These are phyloP conservation scores for Cercospora sesami DNA, from an alignment of 2,329 filamentous ascomycete genomes.

Conservation along the genomic window DNA sequence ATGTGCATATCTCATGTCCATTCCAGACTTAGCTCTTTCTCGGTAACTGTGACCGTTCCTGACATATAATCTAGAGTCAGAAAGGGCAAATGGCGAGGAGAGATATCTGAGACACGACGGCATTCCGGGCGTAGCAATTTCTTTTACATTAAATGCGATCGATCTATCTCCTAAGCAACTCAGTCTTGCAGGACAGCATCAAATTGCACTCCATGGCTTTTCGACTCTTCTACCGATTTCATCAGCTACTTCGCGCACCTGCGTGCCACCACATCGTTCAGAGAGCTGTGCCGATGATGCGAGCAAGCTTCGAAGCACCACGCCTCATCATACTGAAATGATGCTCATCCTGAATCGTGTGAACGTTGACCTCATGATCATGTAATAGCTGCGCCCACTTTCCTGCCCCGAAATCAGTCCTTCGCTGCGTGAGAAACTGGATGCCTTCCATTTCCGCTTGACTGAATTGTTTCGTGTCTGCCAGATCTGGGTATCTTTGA, in stretches of 20 bases:
- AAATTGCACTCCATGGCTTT: not conserved
- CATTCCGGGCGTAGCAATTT: not conserved
- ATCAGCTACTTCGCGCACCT: not conserved
- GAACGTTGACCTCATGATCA: not conserved
- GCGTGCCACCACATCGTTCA: not conserved
- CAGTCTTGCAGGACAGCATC: not conserved
- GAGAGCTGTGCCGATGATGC: not conserved
- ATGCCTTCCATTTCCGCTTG: not conserved
- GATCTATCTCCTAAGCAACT: not conserved
- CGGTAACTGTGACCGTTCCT: not conserved
- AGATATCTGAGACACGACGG: not conserved
- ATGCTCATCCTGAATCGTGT: not conserved
- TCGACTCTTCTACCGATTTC: not conserved
- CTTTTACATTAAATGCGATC: not conserved
- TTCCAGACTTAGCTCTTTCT: not conserved
- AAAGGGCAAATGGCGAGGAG: not conserved
- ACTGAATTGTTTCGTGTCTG: not conserved
- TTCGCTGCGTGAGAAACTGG: not conserved
- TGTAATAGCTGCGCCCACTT: not conserved
- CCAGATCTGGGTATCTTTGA: not conserved
- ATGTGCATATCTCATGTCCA: not conserved
- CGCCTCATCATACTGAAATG: not conserved
- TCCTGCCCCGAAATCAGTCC: not conserved
- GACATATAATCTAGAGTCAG: not conserved
- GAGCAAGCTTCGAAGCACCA: not conserved